phyloP scores from a whole-genome alignment of 805 yeast species.

The Sporopachydermia quercuum region DNA sequence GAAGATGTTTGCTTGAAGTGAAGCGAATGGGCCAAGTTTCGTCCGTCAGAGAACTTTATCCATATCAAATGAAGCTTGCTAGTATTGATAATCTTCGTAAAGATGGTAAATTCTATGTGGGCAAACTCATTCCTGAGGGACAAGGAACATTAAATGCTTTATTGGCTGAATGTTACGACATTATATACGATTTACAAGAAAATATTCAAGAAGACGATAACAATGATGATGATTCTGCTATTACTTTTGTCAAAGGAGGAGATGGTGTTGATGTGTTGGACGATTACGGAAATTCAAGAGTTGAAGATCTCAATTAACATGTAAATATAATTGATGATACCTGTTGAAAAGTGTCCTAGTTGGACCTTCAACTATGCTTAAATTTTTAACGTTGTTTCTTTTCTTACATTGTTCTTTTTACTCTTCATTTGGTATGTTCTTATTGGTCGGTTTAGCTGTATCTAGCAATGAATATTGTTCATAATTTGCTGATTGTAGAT shows the following conservation, averaged over 20 bases:
- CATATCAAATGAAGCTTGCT: conserved; percentile 88
- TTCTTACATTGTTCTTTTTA: too few relatives aligned
- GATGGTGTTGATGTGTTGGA: conserved; percentile 13
- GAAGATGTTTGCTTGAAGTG: conserved; percentile 78
- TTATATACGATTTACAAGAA: conserved; percentile 18
- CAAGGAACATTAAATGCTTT: conserved; percentile 91
- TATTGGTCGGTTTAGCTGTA: too few relatives aligned
- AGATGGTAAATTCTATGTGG: conserved; percentile 87
- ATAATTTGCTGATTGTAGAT: too few relatives aligned
- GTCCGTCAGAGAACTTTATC: conserved; percentile 79
- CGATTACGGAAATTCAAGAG: conserved; percentile 7
- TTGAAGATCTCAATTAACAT: too few relatives aligned
- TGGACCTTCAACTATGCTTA: too few relatives aligned
- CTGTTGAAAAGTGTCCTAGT: too few relatives aligned
- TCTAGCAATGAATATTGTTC: too few relatives aligned
- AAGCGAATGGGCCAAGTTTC: conserved; percentile 87
- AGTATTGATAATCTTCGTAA: conserved; percentile 72
- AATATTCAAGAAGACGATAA: conserved; percentile 10
- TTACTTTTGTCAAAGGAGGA: conserved; percentile 12
- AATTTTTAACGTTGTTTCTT: too few relatives aligned
- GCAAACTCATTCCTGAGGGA: conserved; percentile 89
- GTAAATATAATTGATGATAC: too few relatives aligned
- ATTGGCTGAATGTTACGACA: conserved; percentile 88
- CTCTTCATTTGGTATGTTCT: too few relatives aligned
- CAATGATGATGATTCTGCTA: conserved; percentile 9